A percentile compares a stretch with the other conserved stretches of the same genome.
Conservation (phyloP, 2,329 filamentous ascomycete genomes). For the Boeremia lycopersici region DNA sequence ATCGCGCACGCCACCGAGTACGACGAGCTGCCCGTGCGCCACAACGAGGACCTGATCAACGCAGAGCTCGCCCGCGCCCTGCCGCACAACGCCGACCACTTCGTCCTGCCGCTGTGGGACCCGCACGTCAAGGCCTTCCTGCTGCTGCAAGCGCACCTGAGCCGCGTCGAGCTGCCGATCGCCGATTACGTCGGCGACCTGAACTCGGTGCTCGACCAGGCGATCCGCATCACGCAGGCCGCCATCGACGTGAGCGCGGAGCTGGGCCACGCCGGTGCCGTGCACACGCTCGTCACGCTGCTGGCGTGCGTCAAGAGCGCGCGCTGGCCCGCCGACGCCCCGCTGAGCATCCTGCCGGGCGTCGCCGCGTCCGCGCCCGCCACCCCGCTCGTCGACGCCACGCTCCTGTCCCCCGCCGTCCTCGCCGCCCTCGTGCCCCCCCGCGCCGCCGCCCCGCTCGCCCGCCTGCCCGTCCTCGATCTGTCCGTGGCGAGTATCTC, state of each 20-base stretch:
- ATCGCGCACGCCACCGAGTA: slow-evolving; percentile 95
- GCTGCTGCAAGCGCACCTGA: slow-evolving; percentile 93
- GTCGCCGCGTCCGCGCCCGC: slow-evolving; percentile 55
- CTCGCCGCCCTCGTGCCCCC: slow-evolving; percentile 51
- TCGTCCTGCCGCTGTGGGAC: slow-evolving; percentile 92
- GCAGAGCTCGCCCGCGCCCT: slow-evolving; percentile 83
- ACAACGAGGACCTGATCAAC: slow-evolving; percentile 98
- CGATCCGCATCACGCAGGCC: slow-evolving; percentile 95
- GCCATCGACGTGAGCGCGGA: slow-evolving; percentile 93
- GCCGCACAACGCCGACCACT: slow-evolving; percentile 67
- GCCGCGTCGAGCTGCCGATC: slow-evolving; percentile 88
- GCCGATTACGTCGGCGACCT: slow-evolving; percentile 97
- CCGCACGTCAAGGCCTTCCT: slow-evolving; percentile 97
- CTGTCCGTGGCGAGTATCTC: slow-evolving; percentile 67
- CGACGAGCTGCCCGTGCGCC: slow-evolving; percentile 94
- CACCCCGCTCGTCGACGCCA: slow-evolving; percentile 44
- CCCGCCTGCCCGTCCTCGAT: slow-evolving; percentile 71
- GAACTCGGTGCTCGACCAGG: slow-evolving; percentile 85
- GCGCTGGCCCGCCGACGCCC: slow-evolving; percentile 84
- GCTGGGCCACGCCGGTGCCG: slow-evolving; percentile 79
- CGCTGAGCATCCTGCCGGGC: slow-evolving; percentile 79
- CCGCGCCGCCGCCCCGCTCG: slow-evolving; percentile 65
- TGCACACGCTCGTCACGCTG: slow-evolving; percentile 79
- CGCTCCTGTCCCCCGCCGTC: slow-evolving; percentile 24
- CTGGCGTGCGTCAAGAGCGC: slow-evolving; percentile 93